Conservation (phyloP, 2,329 filamentous ascomycete species). For the Diatrype stigma region DNA sequence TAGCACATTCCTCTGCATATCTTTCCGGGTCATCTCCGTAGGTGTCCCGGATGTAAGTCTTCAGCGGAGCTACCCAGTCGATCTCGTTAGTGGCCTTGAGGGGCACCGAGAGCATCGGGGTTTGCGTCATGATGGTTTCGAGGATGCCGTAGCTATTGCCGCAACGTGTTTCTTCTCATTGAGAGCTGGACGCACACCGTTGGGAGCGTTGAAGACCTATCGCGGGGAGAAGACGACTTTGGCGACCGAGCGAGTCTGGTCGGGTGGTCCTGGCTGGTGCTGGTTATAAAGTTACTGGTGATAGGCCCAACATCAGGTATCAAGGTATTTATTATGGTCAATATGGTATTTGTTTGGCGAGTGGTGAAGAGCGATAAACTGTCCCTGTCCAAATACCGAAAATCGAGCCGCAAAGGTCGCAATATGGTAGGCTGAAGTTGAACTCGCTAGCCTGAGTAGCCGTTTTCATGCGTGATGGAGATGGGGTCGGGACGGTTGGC, state of each 20-base stretch:
- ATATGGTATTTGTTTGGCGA: not conserved
- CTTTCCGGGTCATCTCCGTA: conserved; percentile 96
- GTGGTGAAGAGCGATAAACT: no score
- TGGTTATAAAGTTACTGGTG: not conserved
- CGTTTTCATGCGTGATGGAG: not conserved
- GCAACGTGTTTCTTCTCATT: conserved; percentile 8
- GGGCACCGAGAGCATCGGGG: conserved; percentile 92
- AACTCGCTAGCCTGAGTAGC: not conserved
- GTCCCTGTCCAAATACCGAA: no score
- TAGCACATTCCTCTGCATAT: conserved; percentile 92
- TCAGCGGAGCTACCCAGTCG: conserved; percentile 91
- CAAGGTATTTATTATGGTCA: not conserved
- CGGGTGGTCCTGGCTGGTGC: not conserved
- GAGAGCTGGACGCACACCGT: conserved; percentile 2
- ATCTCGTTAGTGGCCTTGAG: conserved; percentile 95
- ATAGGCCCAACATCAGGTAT: not conserved
- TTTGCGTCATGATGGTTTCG: conserved; percentile 61
- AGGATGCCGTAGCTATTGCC: not conserved
- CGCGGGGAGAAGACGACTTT: not conserved
- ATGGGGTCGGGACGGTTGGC: no score
- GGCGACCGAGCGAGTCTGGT: not conserved
- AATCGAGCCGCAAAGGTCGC: no score
- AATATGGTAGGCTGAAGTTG: not conserved
- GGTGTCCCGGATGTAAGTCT: conserved; percentile 85
- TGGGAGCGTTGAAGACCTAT: not conserved